phyloP scores from a whole-genome alignment of 108 stramenopile genomes.

The Cylindrotheca fusiformis region DNA sequence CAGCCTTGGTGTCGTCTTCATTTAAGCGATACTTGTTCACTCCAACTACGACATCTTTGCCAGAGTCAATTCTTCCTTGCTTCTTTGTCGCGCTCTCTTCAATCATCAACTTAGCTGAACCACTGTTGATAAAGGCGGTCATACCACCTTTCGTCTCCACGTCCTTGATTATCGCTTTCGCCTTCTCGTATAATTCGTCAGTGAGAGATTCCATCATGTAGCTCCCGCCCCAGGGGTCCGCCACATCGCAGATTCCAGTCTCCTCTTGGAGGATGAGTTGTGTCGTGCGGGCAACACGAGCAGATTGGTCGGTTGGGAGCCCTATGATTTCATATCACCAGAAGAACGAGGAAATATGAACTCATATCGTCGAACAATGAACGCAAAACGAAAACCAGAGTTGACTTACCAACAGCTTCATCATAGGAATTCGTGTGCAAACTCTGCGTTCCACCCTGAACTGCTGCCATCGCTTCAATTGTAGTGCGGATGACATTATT shows the following conservation, averaged over 20 bases:
- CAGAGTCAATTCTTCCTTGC: constrained; percentile 83
- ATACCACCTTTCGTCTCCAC: constrained; percentile 94
- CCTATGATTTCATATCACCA: no score
- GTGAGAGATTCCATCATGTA: constrained; percentile 99
- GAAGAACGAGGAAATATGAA: no score
- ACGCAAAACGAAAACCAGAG: neutral
- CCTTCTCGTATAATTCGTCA: constrained; percentile 87
- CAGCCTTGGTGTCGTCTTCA: constrained; percentile 65
- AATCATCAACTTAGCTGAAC: constrained; percentile 93
- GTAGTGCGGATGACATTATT: constrained; percentile 98
- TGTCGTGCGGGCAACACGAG: constrained; percentile 96
- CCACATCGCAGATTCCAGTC: constrained; percentile 85
- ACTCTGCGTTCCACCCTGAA: constrained; percentile 96
- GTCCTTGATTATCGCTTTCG: constrained; percentile 87
- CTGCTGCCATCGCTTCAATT: constrained; percentile 97
- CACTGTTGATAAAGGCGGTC: constrained; percentile 94
- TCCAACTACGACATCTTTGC: constrained; percentile 92
- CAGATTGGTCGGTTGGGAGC: constrained; percentile 94
- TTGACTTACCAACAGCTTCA: constrained; percentile 87
- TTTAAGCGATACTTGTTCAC: constrained; percentile 94
- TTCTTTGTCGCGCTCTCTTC: constrained; percentile 97
- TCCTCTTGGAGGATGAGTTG: constrained; percentile 98
- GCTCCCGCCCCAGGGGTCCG: constrained; percentile 90
- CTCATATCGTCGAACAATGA: neutral
- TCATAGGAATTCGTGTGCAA: constrained; percentile 99